A percentile compares a stretch with the other conserved stretches of the same genome.
Conservation (phyloP, 208 protist genomes). For the Leishmania gerbilli region DNA sequence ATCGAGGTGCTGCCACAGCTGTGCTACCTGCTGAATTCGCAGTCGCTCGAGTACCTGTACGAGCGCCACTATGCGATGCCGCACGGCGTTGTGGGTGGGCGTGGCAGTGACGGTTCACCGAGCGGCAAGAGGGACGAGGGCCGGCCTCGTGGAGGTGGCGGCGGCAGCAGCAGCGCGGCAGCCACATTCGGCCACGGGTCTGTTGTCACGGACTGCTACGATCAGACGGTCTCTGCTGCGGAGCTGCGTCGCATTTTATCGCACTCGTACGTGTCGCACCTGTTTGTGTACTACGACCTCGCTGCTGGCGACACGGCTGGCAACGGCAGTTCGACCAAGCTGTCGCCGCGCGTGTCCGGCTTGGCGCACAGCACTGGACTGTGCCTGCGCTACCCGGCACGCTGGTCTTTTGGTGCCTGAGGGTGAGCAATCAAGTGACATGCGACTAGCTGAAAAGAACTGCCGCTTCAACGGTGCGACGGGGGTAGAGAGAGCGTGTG, state of each 20-base stretch:
- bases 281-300: constrained; percentile 69
- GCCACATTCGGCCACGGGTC: constrained; percentile 21
- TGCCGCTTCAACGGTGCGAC: background rate
- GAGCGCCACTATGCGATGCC: constrained; percentile 38
- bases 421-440: background rate
- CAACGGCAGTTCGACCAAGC: background rate
- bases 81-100: constrained; percentile 9
- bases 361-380: constrained; percentile 17
- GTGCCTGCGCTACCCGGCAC: constrained; percentile 49
- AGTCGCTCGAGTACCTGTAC: constrained; percentile 66
- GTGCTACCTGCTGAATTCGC: constrained; percentile 64
- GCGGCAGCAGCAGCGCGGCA: constrained; percentile 17
- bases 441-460: background rate
- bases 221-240: constrained; percentile 33
- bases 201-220: constrained; percentile 35
- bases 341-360: constrained; percentile 5
- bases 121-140: constrained; percentile 4
- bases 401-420: constrained; percentile 62
- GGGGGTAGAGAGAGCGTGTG: background rate
- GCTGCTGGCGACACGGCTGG: constrained; percentile 10
- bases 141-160: background rate
- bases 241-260: constrained; percentile 61
- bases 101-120: constrained; percentile 4
- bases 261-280: constrained; percentile 51
- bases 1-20: constrained; percentile 76